Base-by-base conservation (phyloP, 1,139 yeast genomes). In the Neolecta irregularis region DNA sequence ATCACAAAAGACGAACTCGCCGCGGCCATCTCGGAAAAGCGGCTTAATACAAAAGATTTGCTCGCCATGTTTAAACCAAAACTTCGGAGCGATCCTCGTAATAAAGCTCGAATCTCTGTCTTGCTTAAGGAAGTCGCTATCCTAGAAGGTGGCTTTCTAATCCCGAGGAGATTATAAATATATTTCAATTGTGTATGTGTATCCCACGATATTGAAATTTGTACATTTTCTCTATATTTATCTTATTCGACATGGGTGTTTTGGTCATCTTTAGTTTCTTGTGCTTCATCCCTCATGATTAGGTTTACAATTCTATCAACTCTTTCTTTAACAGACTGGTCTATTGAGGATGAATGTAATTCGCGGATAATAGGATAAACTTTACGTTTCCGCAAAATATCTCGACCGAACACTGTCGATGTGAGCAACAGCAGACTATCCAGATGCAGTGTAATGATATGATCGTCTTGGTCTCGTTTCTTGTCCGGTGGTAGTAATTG, bases 361-460 rank as follows among this genome's bases (percentile, higher is more conserved):
- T 80, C 94, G 51, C 93, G 73, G 34, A 88, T 64, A 41, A 88
- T 56, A 12, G 93, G 76, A 52, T 88, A 88, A 1, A 79, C 92
- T 2, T 83, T 67, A 52, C 77, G 79, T 21, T 64, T 66, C 55
- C 96, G 71, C 50, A 88, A 58, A 46, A 65, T 64, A 41, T 77
- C 91, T 58, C 98, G 72, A 30, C 74, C 74, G 11, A 59, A 60
- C 45, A 65, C 66, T 1, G 91, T 74, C 2, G 93, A 73, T 54
- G 91, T 77, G 38, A 88, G 65, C 36, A 88, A 61, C 12, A 61
- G 47, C 11, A 46, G 33, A 12, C 42, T 32, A 25, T 47, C 51
- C 44, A 79, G 62, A 49, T 80, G 92, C 5, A 72, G 71, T 36
- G 72, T 64, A 36, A 79, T 60, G 37, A 83, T 71, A 5, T 72